These are phyloP conservation scores for Colletotrichum orchidophilum DNA, from an alignment of 2,329 filamentous ascomycete species.

Conservation along the genomic window DNA sequence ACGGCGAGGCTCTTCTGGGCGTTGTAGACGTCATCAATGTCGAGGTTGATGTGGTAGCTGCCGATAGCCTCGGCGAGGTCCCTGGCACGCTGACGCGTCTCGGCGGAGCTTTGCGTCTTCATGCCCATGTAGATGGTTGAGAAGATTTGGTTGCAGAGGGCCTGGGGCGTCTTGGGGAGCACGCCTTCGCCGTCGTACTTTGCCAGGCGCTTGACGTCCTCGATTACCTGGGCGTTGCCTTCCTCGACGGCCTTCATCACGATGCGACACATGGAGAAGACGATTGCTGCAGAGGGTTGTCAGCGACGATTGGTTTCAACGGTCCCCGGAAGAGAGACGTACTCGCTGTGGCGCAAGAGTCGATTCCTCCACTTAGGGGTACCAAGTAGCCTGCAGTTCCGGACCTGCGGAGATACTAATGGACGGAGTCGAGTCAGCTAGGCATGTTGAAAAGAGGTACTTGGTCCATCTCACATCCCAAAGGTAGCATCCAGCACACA, in stretches of 20 bases:
- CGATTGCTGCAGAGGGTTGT: constrained; percentile 40
- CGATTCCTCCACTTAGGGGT: constrained; percentile 64
- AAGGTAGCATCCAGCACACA: constrained; percentile 72
- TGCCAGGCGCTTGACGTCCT: constrained; percentile 48
- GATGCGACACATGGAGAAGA: constrained; percentile 62
- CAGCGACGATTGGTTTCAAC: neutral
- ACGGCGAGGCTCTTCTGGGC: constrained; percentile 69
- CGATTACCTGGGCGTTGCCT: constrained; percentile 49
- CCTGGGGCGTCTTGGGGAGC: constrained; percentile 63
- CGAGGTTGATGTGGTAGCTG: constrained; percentile 75
- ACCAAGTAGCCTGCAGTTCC: constrained; percentile 62
- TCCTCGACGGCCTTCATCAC: constrained; percentile 61
- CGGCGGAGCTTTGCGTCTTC: constrained; percentile 69
- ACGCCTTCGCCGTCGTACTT: constrained; percentile 37
- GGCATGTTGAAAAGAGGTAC: neutral
- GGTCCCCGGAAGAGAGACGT: neutral
- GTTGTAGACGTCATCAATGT: constrained; percentile 75
- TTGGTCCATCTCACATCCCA: constrained; percentile 56
- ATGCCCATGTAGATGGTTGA: constrained; percentile 77
- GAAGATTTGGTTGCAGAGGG: constrained; percentile 57
- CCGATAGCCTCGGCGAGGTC: constrained; percentile 71
- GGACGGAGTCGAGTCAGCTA: neutral
- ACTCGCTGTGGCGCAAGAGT: constrained; percentile 61
- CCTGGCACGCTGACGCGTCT: constrained; percentile 74
- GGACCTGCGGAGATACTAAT: constrained; percentile 28